phyloP scores from a whole-genome alignment of 2,329 filamentous ascomycete species.

The Aureobasidium zeae region DNA sequence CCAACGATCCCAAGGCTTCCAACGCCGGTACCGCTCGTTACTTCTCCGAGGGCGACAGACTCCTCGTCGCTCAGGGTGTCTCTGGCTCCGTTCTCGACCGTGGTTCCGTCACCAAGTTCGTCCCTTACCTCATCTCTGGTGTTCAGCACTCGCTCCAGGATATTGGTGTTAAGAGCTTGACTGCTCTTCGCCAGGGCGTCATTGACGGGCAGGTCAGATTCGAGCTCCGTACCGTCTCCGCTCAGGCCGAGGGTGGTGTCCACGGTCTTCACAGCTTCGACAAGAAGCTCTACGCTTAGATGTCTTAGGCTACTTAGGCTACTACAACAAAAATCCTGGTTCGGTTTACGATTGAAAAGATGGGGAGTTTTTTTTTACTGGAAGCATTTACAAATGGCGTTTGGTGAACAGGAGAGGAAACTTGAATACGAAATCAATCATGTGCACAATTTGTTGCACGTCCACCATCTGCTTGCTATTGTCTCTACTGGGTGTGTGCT shows the following conservation, averaged over 20 bases:
- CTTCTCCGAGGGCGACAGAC: constrained; percentile 92
- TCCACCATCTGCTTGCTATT: no score
- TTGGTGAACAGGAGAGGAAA: constrained; percentile 3
- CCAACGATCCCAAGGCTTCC: constrained; percentile 57
- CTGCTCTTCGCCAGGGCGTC: constrained; percentile 67
- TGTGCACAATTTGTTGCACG: constrained; percentile 11
- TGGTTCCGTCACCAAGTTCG: constrained; percentile 84
- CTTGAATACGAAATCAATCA: constrained; percentile 12
- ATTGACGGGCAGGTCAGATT: constrained; percentile 71
- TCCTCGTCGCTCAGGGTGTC: constrained; percentile 94
- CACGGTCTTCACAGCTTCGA: constrained; percentile 96
- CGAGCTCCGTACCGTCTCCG: constrained; percentile 87
- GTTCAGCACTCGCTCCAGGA: constrained; percentile 97
- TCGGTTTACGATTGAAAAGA: constrained; percentile 9
- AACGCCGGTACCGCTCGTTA: constrained; percentile 96
- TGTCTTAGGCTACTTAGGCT: background rate
- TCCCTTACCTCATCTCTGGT: constrained; percentile 90
- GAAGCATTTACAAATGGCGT: constrained; percentile 15
- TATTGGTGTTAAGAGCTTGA: constrained; percentile 73
- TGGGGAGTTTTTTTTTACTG: constrained; percentile 14
- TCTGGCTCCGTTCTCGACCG: constrained; percentile 75
- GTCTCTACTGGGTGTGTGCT: no score
- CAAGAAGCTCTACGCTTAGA: constrained; percentile 93
- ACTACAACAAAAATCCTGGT: constrained; percentile 1
- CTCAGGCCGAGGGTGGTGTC: constrained; percentile 91